These are phyloP conservation scores for Odontarrhena argentea DNA, from an alignment of 345 rosid species.

Conservation along the genomic window DNA sequence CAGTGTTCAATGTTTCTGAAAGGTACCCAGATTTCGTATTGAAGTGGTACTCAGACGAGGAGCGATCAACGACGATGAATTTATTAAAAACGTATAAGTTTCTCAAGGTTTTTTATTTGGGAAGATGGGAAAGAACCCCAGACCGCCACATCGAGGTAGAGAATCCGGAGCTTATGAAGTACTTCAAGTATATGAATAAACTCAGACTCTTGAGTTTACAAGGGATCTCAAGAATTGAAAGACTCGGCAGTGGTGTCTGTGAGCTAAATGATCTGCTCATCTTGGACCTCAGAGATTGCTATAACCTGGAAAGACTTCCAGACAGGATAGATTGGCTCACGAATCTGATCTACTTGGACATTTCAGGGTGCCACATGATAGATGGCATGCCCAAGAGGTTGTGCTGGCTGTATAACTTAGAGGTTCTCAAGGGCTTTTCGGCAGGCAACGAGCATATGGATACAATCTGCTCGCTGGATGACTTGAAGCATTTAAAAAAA, in stretches of 20 bases:
- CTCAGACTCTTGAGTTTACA: constrained; percentile 52
- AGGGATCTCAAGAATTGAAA: constrained; percentile 56
- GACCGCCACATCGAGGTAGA: constrained; percentile 51
- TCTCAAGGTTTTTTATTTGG: constrained; percentile 47
- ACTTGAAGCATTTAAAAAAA: constrained; percentile 28
- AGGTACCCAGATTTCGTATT: constrained; percentile 45
- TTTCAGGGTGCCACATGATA: constrained; percentile 55
- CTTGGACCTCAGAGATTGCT: constrained; percentile 64
- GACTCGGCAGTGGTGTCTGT: constrained; percentile 40
- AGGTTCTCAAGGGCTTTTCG: constrained; percentile 71
- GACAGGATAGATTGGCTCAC: constrained; percentile 44
- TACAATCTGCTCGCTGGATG: constrained; percentile 19
- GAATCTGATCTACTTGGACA: constrained; percentile 51
- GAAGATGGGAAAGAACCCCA: constrained; percentile 50
- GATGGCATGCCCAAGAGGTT: constrained; percentile 54
- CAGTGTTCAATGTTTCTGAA: constrained; percentile 57
- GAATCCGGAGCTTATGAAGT: constrained; percentile 32
- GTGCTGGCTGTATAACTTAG: constrained; percentile 41
- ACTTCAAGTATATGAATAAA: constrained; percentile 42
- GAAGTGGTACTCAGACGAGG: constrained; percentile 44
- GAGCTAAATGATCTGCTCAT: constrained; percentile 44
- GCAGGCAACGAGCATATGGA: constrained; percentile 37
- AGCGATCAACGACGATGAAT: not conserved
- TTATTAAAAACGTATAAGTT: not conserved
- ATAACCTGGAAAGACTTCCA: constrained; percentile 55